Conservation (phyloP, 2,329 filamentous ascomycete species). For the Fusarium vanettenii region DNA sequence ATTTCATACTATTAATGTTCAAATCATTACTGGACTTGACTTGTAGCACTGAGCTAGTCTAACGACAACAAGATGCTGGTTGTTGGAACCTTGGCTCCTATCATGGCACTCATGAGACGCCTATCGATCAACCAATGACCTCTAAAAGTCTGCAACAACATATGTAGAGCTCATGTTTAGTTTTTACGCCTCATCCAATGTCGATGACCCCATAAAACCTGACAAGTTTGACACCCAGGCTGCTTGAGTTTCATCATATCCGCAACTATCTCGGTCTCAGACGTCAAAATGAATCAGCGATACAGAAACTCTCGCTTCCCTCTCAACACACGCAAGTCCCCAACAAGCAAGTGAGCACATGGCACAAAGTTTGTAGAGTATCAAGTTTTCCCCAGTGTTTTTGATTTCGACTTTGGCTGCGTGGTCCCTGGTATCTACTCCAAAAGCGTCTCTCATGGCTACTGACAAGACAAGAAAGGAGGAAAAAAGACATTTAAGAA, state of each 20-base stretch:
- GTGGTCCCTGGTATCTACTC: constrained; percentile 28
- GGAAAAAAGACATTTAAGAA: constrained; percentile 1
- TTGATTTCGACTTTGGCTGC: constrained; percentile 9
- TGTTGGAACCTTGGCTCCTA: background rate
- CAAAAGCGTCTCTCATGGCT: constrained; percentile 8
- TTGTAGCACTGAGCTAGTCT: background rate
- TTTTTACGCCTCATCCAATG: background rate
- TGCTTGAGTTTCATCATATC: background rate
- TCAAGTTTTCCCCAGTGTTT: constrained; percentile 4
- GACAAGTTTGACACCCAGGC: background rate
- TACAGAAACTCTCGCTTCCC: background rate
- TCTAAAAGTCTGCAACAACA: background rate
- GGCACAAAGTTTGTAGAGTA: background rate
- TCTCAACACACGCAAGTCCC: background rate
- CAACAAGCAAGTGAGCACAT: background rate
- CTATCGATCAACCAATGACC: background rate
- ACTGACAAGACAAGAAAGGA: background rate
- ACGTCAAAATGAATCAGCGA: background rate
- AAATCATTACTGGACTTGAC: background rate
- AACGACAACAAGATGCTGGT: background rate
- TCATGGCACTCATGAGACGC: background rate
- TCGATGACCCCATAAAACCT: background rate
- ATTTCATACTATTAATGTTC: background rate
- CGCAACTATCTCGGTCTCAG: background rate
- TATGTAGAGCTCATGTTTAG: background rate